phyloP scores from a whole-genome alignment of 768 basidiomycete genomes.

The Tricholoma flavovirens region DNA sequence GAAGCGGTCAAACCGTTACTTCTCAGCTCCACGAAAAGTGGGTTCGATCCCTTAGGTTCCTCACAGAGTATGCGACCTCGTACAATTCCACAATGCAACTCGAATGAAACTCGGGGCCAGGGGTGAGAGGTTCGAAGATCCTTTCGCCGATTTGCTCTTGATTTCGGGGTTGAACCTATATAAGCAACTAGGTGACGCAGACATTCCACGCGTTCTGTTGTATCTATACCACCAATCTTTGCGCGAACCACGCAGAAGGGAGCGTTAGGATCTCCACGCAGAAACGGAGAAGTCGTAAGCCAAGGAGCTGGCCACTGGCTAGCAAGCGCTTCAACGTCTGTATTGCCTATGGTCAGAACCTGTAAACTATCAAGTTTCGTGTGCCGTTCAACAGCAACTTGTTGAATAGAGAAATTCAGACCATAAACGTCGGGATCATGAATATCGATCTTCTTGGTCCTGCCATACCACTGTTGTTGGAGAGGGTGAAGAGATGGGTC shows the following conservation, averaged over 20 bases:
- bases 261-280: slow-evolving; percentile 53
- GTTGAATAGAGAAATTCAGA: slow-evolving; percentile 37
- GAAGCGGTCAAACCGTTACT: slow-evolving; percentile 46
- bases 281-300: slow-evolving; percentile 42
- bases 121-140: slow-evolving; percentile 20
- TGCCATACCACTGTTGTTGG: slow-evolving; percentile 53
- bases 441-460: slow-evolving; percentile 22
- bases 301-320: slow-evolving; percentile 63
- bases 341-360: slow-evolving; percentile 37
- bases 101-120: slow-evolving; percentile 46
- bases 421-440: slow-evolving; percentile 46
- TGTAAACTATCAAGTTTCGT: slow-evolving; percentile 29
- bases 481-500: slow-evolving; percentile 31
- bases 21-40: slow-evolving; percentile 51
- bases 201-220: slow-evolving; percentile 51
- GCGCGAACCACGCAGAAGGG: slow-evolving; percentile 47
- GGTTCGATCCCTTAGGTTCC: slow-evolving; percentile 30
- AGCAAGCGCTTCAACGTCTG: slow-evolving; percentile 36
- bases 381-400: slow-evolving; percentile 41
- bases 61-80: slow-evolving; percentile 49
- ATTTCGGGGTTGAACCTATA: slow-evolving; percentile 10
- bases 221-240: slow-evolving; percentile 37
- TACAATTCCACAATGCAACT: slow-evolving; percentile 44
- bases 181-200: slow-evolving; percentile 32
- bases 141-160: slow-evolving; percentile 8